These are phyloP conservation scores for Aspergillus pseudonomiae DNA, from an alignment of 2,329 filamentous ascomycete genomes.

Conservation along the genomic window DNA sequence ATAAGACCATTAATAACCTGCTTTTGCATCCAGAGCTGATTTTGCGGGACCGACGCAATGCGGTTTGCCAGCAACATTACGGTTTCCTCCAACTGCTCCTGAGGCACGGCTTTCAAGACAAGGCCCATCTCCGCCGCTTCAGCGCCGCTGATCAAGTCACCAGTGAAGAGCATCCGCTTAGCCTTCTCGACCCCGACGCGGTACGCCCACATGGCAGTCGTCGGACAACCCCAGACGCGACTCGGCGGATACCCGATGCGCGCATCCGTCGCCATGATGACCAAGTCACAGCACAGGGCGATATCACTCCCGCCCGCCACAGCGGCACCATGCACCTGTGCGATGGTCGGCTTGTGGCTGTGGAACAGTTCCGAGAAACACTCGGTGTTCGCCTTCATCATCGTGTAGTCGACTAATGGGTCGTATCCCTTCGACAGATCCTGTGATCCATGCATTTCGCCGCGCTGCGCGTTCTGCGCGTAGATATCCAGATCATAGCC, in stretches of 20 bases:
- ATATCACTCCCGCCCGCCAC: constrained; percentile 16
- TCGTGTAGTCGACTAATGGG: constrained; percentile 3
- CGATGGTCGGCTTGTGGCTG: constrained; percentile 12
- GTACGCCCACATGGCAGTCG: constrained; percentile 17
- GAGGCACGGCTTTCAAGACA: constrained; percentile 13
- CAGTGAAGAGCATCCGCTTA: constrained; percentile 17
- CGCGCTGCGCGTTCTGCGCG: constrained; percentile 3
- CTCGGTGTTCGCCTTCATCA: constrained; percentile 12
- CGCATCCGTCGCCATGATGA: constrained; percentile 14
- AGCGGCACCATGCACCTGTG: constrained; percentile 12
- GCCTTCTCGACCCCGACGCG: constrained; percentile 12
- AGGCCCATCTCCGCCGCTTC: constrained; percentile 12
- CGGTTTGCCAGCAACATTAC: constrained; percentile 5
- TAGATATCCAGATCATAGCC: constrained; percentile 10
- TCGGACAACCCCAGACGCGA: constrained; percentile 15
- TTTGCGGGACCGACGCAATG: constrained; percentile 10
- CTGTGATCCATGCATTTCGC: constrained; percentile 8
- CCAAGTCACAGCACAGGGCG: constrained; percentile 12
- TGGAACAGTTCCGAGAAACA: constrained; percentile 13
- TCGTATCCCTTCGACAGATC: constrained; percentile 9
- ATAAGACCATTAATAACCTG: constrained; percentile 11
- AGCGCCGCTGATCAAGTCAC: constrained; percentile 12
- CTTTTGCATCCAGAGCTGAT: constrained; percentile 16
- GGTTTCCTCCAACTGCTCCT: constrained; percentile 8
- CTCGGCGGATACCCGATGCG: constrained; percentile 15